Evolutionary conservation across 2,329 filamentous ascomycete genomes (phyloP), one percentile per base, ranked within the genome.

Genomic region (Verticillium nubilum): DNA sequence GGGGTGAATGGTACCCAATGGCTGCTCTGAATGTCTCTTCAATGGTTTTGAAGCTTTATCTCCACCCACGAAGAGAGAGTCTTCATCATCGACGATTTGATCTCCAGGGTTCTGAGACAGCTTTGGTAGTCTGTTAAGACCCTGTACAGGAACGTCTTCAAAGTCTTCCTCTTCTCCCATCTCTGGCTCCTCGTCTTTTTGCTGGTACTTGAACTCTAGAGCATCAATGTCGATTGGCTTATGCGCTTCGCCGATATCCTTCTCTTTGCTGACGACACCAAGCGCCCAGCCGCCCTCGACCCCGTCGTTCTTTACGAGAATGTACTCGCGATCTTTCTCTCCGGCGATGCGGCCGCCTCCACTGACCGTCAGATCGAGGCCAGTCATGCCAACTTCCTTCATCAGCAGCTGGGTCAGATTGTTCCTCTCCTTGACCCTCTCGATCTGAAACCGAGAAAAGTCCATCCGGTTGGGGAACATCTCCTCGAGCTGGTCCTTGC

Each of bases 381-480:
- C 88, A 23, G 87, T 88, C 91, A 96, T 96, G 35, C 93, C 94
- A 66, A 94, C 92, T 67, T 99, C 85, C 67, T 91, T 86, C 95
- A 99, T 99, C 59, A 99, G 78, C 42, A 94, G 84, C 71, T 99
- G 95, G 0, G 96, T 99, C 29, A 99, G 81, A 63, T 97, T 90
- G 68, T 99, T 99, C 56, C 96, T 83, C 75, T 99, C 94, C 65
- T 84, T 86, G 12, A 98, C 96, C 60, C 95, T 82, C 70, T 98
- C 95, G 60, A 99, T 97, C 73, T 99, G 95, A 69, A 99, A 99
- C 62, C 83, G 89, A 1, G 93, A 97, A 70, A 99, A 99, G 0
- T 89, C 95, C 92, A 99, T 97, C 27, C 95, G 86, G 71, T 99
- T 90, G 0, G 95, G 94, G 71, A 99, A 99, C 95, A 99, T 99